A percentile compares a stretch with the other conserved stretches of the same genome.
Conservation (phyloP, 2,329 filamentous ascomycete genomes). For the Cordyceps farinosa region DNA sequence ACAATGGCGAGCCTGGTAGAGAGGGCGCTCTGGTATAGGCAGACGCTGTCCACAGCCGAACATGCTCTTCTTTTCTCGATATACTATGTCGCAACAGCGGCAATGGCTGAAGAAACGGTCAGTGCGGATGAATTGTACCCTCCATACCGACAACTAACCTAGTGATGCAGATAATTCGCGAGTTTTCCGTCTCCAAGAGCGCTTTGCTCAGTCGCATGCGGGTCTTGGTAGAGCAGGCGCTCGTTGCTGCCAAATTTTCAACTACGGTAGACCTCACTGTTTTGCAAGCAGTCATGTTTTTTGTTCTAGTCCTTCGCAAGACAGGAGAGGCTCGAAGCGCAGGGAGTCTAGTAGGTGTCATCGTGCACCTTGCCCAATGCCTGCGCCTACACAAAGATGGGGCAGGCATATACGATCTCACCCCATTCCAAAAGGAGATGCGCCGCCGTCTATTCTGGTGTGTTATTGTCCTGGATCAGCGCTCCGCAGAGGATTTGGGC, state of each 20-base stretch:
- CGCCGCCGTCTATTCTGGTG: slow-evolving; percentile 58
- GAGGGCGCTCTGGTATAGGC: slow-evolving; percentile 1
- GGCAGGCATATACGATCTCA: neutral
- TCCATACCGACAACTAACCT: neutral
- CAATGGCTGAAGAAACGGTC: slow-evolving; percentile 1
- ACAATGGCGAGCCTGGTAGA: slow-evolving; percentile 2
- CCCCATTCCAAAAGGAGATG: slow-evolving; percentile 52
- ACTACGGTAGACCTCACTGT: slow-evolving; percentile 1
- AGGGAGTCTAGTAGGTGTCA: neutral
- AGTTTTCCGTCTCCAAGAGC: slow-evolving; percentile 2
- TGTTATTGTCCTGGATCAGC: slow-evolving; percentile 52
- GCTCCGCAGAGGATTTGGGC: slow-evolving; percentile 48
- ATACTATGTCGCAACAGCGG: slow-evolving; percentile 1
- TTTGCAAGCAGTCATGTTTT: slow-evolving; percentile 4
- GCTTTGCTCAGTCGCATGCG: slow-evolving; percentile 13
- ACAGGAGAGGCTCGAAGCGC: slow-evolving; percentile 7
- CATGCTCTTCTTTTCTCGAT: slow-evolving; percentile 8
- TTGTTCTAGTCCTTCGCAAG: slow-evolving; percentile 9
- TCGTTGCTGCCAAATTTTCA: slow-evolving; percentile 14
- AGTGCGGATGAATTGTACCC: neutral
- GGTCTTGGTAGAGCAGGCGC: slow-evolving; percentile 11
- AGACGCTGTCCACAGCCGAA: neutral
- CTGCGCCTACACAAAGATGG: slow-evolving; percentile 14
- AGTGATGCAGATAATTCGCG: neutral
- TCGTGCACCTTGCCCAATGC: slow-evolving; percentile 4